phyloP scores from a whole-genome alignment of 2,329 filamentous ascomycete species.

The Neofusicoccum sp. region DNA sequence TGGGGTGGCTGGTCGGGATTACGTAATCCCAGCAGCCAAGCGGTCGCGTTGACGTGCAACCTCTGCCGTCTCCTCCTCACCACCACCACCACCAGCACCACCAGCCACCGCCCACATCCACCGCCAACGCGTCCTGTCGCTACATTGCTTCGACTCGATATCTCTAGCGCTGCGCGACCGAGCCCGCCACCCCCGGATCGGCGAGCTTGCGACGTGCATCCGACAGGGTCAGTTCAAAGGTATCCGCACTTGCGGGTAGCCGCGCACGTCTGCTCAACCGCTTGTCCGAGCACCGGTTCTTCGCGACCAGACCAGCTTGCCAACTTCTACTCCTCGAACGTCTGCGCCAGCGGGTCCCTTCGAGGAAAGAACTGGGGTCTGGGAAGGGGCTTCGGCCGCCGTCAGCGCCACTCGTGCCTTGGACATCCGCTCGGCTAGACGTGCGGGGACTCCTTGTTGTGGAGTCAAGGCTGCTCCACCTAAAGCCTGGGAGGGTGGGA shows the following conservation, averaged over 20 bases:
- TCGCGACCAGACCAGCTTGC: neutral
- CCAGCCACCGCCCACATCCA: too few species aligned
- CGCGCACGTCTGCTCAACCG: neutral
- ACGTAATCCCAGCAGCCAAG: too few species aligned
- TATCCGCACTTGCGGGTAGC: neutral
- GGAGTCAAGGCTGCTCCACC: neutral
- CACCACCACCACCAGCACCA: too few species aligned
- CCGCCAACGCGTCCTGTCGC: too few species aligned
- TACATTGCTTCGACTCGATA: too few species aligned
- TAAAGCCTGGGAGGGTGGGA: neutral
- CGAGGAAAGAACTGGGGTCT: constrained; percentile 11
- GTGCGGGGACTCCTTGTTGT: neutral
- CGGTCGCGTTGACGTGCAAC: too few species aligned
- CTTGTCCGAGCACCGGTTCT: neutral
- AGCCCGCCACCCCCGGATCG: too few species aligned
- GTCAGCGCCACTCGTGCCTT: neutral
- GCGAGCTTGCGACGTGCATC: too few species aligned
- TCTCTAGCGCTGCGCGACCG: too few species aligned
- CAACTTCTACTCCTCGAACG: constrained; percentile 2
- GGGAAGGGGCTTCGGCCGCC: constrained; percentile 6
- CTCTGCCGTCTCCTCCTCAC: too few species aligned
- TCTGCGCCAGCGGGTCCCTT: constrained; percentile 1
- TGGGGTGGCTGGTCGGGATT: too few species aligned
- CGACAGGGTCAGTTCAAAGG: too few species aligned
- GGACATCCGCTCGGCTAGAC: neutral